A percentile compares a stretch with the other conserved stretches of the same genome.
Conservation (phyloP, 1,139 yeast genomes). For the Saccharomycopsis hybrid region DNA sequence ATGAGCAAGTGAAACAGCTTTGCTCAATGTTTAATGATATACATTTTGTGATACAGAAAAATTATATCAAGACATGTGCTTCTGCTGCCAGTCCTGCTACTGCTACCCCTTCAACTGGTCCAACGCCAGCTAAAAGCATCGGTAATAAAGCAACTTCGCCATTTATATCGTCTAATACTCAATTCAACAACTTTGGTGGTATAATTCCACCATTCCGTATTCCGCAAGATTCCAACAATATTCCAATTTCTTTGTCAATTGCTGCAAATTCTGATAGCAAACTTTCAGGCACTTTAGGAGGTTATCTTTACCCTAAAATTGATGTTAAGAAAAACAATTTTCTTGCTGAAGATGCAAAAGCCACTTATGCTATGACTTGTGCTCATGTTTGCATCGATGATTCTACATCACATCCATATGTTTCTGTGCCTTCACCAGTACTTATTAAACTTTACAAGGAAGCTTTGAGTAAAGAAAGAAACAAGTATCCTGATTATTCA, state of each 20-base stretch:
- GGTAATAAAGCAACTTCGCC: too few species aligned
- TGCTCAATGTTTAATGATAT: slow-evolving; percentile 68
- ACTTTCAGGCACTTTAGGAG: slow-evolving; percentile 85
- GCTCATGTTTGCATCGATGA: slow-evolving; percentile 76
- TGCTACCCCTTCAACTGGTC: background rate
- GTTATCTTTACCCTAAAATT: slow-evolving; percentile 75
- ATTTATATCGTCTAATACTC: background rate
- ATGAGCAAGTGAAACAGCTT: slow-evolving; percentile 53
- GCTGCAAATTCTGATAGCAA: slow-evolving; percentile 59
- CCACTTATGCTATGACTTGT: slow-evolving; percentile 83
- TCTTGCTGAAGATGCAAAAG: slow-evolving; percentile 53
- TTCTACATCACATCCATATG: slow-evolving; percentile 43
- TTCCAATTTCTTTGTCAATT: slow-evolving; percentile 81
- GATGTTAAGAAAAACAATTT: slow-evolving; percentile 37
- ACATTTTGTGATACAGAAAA: slow-evolving; percentile 67
- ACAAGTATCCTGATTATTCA: slow-evolving; percentile 43
- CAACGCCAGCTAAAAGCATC: too few species aligned
- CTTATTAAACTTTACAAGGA: slow-evolving; percentile 64
- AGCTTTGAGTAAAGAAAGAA: slow-evolving; percentile 59
- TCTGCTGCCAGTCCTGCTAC: slow-evolving; percentile 21
- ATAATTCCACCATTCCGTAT: slow-evolving; percentile 61
- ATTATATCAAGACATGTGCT: slow-evolving; percentile 49
- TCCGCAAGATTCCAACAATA: slow-evolving; percentile 48
- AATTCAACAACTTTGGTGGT: slow-evolving; percentile 19
- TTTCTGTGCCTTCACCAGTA: slow-evolving; percentile 76